Evolutionary conservation across 768 basidiomycete genomes (phyloP).

Genomic region (Scleroderma bovista): DNA sequence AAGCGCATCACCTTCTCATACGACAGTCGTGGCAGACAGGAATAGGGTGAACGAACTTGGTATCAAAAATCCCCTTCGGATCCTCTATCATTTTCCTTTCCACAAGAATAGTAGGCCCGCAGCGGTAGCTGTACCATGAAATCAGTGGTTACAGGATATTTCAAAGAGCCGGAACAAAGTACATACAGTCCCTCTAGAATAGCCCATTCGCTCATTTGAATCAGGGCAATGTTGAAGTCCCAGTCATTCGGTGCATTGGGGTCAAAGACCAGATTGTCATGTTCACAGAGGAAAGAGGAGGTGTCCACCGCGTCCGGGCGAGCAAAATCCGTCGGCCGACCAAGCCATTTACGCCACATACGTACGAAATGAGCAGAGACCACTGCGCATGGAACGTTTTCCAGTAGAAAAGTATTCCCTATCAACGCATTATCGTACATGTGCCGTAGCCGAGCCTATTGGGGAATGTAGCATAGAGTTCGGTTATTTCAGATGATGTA

Average conservation of each 20-base stretch:
- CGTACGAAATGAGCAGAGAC: slow-evolving; percentile 58
- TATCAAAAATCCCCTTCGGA: slow-evolving; percentile 25
- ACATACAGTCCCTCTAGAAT: slow-evolving; percentile 53
- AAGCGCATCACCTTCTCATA: slow-evolving; percentile 41
- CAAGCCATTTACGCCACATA: slow-evolving; percentile 67
- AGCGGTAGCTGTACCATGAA: slow-evolving; percentile 43
- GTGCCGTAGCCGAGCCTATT: slow-evolving; percentile 56
- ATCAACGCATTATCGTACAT: slow-evolving; percentile 53
- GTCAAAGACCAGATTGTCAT: slow-evolving; percentile 59
- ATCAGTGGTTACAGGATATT: slow-evolving; percentile 11
- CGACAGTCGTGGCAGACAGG: slow-evolving; percentile 60
- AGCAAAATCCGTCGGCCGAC: slow-evolving; percentile 44
- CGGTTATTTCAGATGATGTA: slow-evolving; percentile 6
- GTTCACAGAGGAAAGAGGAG: slow-evolving; percentile 58
- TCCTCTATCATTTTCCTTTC: slow-evolving; percentile 31
- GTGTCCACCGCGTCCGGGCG: slow-evolving; percentile 66
- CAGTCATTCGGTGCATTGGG: slow-evolving; percentile 57
- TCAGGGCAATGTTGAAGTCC: slow-evolving; percentile 49
- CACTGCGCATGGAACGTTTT: slow-evolving; percentile 50
- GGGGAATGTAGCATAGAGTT: slow-evolving; percentile 4
- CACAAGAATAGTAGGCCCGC: slow-evolving; percentile 48
- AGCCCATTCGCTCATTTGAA: slow-evolving; percentile 64
- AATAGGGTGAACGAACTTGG: slow-evolving; percentile 42
- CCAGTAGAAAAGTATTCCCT: slow-evolving; percentile 39
- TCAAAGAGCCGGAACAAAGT: slow-evolving; percentile 5